Conservation (phyloP, 2,329 filamentous ascomycete genomes). For the Capronia epimyces region DNA sequence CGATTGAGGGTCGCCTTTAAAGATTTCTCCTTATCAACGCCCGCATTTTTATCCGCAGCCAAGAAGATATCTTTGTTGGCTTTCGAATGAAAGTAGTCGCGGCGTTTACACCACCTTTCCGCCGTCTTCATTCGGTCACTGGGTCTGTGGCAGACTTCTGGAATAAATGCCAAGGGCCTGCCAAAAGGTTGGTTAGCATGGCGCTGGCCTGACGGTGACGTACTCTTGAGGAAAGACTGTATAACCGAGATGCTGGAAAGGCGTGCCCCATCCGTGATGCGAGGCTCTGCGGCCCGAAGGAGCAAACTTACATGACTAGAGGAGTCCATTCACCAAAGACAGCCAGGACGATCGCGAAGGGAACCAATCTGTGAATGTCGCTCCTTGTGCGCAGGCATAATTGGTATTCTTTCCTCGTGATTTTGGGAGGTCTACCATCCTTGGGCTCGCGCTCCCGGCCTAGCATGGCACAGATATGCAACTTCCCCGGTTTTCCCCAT, state of each 20-base stretch:
- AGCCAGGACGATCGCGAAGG: conserved; percentile 69
- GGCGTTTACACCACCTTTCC: neutral
- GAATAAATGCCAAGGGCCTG: neutral
- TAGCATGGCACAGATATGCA: neutral
- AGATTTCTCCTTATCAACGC: no score
- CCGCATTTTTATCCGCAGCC: neutral
- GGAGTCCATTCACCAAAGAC: conserved; percentile 87
- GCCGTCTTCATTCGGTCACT: neutral
- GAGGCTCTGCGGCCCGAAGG: conserved; percentile 32
- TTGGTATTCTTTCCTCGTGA: conserved; percentile 65
- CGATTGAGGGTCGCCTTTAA: neutral
- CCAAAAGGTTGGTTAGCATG: no score
- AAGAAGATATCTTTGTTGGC: neutral
- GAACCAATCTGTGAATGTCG: conserved; percentile 70
- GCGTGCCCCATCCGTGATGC: no score
- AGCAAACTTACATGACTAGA: conserved; percentile 60
- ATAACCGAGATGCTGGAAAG: no score
- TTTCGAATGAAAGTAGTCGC: neutral
- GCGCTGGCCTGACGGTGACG: neutral
- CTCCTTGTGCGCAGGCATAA: conserved; percentile 61
- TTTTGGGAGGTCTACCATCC: conserved; percentile 41
- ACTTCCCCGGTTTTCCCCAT: neutral
- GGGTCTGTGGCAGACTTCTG: neutral
- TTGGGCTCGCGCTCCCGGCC: neutral
- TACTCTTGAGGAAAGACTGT: no score